These are phyloP conservation scores for Tephrocybe sp. DNA, from an alignment of 768 basidiomycete species.

Conservation along the genomic window DNA sequence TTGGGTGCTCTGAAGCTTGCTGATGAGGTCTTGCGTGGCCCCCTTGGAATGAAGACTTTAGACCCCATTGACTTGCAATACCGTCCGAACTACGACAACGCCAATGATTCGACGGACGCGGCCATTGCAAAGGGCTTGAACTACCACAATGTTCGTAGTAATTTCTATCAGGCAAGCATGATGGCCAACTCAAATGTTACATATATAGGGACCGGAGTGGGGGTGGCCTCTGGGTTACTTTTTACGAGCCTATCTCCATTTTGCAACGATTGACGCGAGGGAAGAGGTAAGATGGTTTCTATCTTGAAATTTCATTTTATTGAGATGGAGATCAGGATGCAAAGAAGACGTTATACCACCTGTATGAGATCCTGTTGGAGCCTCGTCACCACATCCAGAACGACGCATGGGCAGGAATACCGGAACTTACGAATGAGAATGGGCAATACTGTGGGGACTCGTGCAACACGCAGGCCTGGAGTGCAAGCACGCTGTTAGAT, in stretches of 20 bases:
- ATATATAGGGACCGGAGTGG: slow-evolving; percentile 82
- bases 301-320: neutral
- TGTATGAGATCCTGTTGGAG: slow-evolving; percentile 69
- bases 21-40: slow-evolving; percentile 77
- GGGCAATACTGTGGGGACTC: slow-evolving; percentile 84
- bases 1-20: slow-evolving; percentile 77
- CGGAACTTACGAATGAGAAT: slow-evolving; percentile 87
- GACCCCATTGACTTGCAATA: slow-evolving; percentile 88
- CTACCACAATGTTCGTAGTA: slow-evolving; percentile 74
- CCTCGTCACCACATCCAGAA: slow-evolving; percentile 71
- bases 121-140: slow-evolving; percentile 91
- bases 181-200: slow-evolving; percentile 7
- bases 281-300: slow-evolving; percentile 52
- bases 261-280: slow-evolving; percentile 67
- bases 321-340: slow-evolving; percentile 47
- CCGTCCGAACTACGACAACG: slow-evolving; percentile 88
- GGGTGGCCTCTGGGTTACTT: slow-evolving; percentile 96
- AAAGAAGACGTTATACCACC: slow-evolving; percentile 70
- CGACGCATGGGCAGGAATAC: slow-evolving; percentile 91
- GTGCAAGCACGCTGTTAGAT: slow-evolving; percentile 87
- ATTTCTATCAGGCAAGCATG: neutral
- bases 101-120: slow-evolving; percentile 84
- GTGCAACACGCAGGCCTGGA: slow-evolving; percentile 96
- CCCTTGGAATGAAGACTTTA: slow-evolving; percentile 95
- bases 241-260: slow-evolving; percentile 87